Evolutionary conservation across 495 filamentous ascomycete species (phyloP), one percentile per base, ranked within the genome.

Genomic region (Annulohypoxylon nitens): DNA sequence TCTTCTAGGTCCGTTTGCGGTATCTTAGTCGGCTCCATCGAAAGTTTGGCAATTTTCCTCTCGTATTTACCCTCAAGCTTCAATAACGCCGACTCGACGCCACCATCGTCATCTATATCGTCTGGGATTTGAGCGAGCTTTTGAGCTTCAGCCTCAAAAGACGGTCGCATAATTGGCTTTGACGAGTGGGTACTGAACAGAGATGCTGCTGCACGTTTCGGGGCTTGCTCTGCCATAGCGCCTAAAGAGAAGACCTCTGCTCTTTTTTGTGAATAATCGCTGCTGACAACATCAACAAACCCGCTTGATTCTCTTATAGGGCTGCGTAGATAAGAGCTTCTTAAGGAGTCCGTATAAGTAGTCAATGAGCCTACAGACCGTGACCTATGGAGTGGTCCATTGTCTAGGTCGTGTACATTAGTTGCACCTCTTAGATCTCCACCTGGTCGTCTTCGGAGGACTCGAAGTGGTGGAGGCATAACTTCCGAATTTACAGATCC

Each of bases 51-150:
- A 64, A 78, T 82, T 75, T 84, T 91, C 37, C 74, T 79, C 70
- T 90, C 85, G 80, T 89, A 97, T 74, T 91, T 94, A 5, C 96
- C 96, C 83, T 99, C 97, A 3, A 99, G 86, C 74, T 98, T 98
- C 69, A 95, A 81, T 69, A 99, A 77, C 5, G 96, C 94, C 12
- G 95, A 93, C 77, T 98, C 96, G 55, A 98, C 88, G 18, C 95
- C 95, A n/a, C 95, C 95, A 79, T 96, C 93, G 62, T 93, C 92
- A 61, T 90, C 86, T 23, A 81, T 69, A 67, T 95, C 93, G 78
- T 99, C 97, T 0, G 95, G 93, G 23, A 99, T 92, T 64, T 92
- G 89, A 8, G 95, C 93, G 70, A 99, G 90, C 74, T 93, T 91
- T 57, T 93, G 91, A 30, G 97, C 93, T 64, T 97, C 95, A 9